phyloP scores from a whole-genome alignment of 2,329 filamentous ascomycete species.

The Pseudogymnoascus sp. region DNA sequence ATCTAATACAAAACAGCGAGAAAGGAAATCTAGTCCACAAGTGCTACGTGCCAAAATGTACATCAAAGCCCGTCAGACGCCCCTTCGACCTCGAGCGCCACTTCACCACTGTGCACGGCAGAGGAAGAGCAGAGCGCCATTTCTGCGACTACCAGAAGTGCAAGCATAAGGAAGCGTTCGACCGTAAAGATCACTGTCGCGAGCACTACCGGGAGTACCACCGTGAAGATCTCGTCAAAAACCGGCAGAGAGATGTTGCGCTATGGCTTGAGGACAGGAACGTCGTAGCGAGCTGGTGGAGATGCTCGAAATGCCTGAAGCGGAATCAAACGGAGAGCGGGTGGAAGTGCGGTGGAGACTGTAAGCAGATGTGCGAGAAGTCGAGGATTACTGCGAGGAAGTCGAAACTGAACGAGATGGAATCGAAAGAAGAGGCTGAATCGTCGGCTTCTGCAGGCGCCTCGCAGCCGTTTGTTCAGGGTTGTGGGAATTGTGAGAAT shows the following conservation, averaged over 20 bases:
- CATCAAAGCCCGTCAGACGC: constrained; percentile 19
- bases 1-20: neutral
- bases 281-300: constrained; percentile 20
- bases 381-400: neutral
- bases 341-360: neutral
- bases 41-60: neutral
- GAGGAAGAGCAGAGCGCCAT: constrained; percentile 15
- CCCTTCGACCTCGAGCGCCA: constrained; percentile 34
- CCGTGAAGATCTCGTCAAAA: constrained; percentile 31
- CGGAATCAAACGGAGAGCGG: neutral
- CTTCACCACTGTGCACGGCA: constrained; percentile 27
- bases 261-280: constrained; percentile 21
- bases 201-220: constrained; percentile 44
- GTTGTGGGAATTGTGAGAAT: neutral
- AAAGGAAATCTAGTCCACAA: neutral
- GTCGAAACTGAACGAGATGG: neutral
- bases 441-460: neutral
- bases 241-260: constrained; percentile 16
- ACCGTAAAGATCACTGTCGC: constrained; percentile 40
- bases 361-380: neutral
- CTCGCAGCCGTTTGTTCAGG: neutral
- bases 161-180: constrained; percentile 32
- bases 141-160: constrained; percentile 29
- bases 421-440: neutral
- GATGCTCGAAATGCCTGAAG: constrained; percentile 24